Percentiles rank a stretch among this genome's conserved stretches.
Evolutionary conservation across 2,329 filamentous ascomycete genomes (phyloP).

Genomic region (Botrytis paeoniae): DNA sequence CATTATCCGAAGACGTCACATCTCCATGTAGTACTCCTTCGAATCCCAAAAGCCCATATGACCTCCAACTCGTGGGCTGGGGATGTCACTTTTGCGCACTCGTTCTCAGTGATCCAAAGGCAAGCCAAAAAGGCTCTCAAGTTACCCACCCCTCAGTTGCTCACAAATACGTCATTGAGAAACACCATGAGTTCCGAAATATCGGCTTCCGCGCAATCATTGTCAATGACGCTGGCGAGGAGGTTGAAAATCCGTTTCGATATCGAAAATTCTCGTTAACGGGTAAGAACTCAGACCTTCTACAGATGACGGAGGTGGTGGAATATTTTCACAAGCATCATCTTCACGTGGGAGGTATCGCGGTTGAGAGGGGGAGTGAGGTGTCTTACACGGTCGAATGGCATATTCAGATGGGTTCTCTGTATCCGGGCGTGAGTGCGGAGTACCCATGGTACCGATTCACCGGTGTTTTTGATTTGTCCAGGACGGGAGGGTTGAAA

Average conservation of each 20-base stretch:
- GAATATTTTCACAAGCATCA: not conserved
- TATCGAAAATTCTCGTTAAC: not conserved
- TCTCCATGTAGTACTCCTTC: not conserved
- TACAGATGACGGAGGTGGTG: not conserved
- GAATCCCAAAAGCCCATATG: not conserved
- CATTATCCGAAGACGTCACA: not conserved
- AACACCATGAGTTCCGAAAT: not conserved
- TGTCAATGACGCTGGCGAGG: not conserved
- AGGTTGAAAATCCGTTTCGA: not conserved
- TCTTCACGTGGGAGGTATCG: not conserved
- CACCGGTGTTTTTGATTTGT: not conserved
- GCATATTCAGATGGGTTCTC: not conserved
- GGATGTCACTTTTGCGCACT: not conserved
- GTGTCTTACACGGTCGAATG: not conserved
- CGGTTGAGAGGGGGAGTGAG: not conserved
- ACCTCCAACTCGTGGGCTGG: not conserved
- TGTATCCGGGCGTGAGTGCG: not conserved
- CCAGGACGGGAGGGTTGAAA: not conserved
- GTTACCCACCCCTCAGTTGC: not conserved
- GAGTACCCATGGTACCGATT: not conserved
- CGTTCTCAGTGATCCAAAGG: not conserved
- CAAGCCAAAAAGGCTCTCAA: not conserved
- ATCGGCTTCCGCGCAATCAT: not conserved
- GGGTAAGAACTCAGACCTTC: not conserved
- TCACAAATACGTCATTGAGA: slow-evolving; percentile 5